phyloP scores from a whole-genome alignment of 345 rosid species.

The Tarenaya hassleriana region DNA sequence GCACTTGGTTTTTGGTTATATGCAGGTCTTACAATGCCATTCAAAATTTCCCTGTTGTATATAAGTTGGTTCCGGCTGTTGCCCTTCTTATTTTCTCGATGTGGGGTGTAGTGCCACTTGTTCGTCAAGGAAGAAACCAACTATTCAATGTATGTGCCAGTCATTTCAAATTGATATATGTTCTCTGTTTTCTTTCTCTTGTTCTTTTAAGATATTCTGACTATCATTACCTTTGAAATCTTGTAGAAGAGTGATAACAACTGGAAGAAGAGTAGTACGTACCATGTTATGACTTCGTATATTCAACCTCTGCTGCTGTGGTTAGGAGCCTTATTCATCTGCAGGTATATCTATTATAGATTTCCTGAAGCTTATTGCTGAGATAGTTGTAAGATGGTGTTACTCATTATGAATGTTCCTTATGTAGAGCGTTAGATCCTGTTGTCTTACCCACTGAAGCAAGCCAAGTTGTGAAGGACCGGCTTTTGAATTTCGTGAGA shows the following conservation, averaged over 20 bases:
- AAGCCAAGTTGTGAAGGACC: slow-evolving; percentile 59
- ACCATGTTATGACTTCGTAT: slow-evolving; percentile 52
- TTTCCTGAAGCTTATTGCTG: slow-evolving; percentile 16
- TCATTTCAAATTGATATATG: slow-evolving; percentile 15
- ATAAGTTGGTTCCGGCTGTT: slow-evolving; percentile 54
- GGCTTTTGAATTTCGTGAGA: slow-evolving; percentile 61
- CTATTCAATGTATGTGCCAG: slow-evolving; percentile 42
- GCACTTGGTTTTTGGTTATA: too few species aligned
- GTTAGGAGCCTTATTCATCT: slow-evolving; percentile 58
- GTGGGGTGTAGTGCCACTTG: slow-evolving; percentile 67
- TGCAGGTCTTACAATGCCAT: slow-evolving; percentile 49
- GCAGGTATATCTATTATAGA: slow-evolving; percentile 47
- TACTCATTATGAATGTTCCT: too few species aligned
- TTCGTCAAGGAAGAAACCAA: slow-evolving; percentile 49
- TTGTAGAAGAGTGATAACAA: slow-evolving; percentile 62
- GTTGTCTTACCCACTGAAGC: slow-evolving; percentile 59
- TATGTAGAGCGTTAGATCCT: slow-evolving; percentile 64
- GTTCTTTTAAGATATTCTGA: neutral
- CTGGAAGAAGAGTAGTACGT: slow-evolving; percentile 68
- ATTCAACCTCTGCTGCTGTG: slow-evolving; percentile 72
- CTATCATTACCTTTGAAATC: too few species aligned
- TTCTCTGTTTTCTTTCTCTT: slow-evolving; percentile 7
- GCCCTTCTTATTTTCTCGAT: slow-evolving; percentile 53
- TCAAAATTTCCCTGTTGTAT: slow-evolving; percentile 44
- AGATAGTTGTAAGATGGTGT: too few species aligned